Evolutionary conservation across 2,329 filamentous ascomycete species (phyloP), one percentile per base, ranked within the genome.

Genomic region (Neofusicoccum kwambonambiense): DNA sequence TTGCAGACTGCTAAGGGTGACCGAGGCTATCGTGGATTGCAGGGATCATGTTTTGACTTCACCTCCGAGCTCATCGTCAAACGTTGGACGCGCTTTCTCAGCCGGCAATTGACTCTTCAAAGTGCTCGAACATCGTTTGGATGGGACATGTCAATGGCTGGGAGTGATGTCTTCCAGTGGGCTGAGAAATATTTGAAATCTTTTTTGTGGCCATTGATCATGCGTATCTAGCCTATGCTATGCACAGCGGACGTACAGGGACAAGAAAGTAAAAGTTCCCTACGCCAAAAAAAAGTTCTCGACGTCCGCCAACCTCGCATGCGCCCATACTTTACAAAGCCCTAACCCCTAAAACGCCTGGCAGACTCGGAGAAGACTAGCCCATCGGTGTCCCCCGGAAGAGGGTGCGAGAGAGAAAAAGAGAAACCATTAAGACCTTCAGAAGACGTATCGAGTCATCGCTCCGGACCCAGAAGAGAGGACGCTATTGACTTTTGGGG

Each of bases 301-400:
- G 56, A 60, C 42, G 56, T 60, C 56, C 56, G n/a, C 56, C 56
- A 47, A 60, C 41, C 56, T 47, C 42, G 19, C 56, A 19, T 60
- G 56, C 56, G 56, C 56, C 56, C 56, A 60, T 60, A 60, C 56
- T 60, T 60, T 60, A 60, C 56, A 60, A 60, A 52, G 42, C 42
- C 56, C 56, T 47, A 60, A 60, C 42, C 56, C 56, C 56, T 22
- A 47, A 9, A 60, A 60, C 56, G 56, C 56, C 56, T 60, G 56
- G 41, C 56, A 47, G 56, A 60, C 42, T 60, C 27, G 17, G 42
- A 47, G 41, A 52, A 34, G 34, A 52, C 50, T 52, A 37, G 50
- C 50, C 34, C 50, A 52, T 47, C n/a, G 42, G 56, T 22, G 34
- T 4, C 56, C 56, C 41, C 54, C 56, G 12, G 41, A 47, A 12